A percentile compares a stretch with the other conserved stretches of the same genome.
phyloP scores from a whole-genome alignment of 495 filamentous ascomycete species.

The Penicillium parvum region DNA sequence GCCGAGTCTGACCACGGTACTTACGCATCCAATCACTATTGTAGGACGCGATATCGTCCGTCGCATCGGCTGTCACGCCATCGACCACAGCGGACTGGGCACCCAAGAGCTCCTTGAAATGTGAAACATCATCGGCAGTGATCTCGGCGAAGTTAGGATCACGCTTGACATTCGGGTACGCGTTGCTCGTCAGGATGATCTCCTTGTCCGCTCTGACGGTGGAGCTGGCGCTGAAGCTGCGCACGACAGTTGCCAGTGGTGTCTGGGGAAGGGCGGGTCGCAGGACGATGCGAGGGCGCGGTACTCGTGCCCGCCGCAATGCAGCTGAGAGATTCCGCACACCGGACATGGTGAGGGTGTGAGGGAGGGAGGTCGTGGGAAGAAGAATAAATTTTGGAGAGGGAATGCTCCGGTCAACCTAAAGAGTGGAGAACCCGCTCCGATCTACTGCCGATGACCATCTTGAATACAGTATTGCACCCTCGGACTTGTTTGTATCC shows the following conservation, averaged over 20 bases:
- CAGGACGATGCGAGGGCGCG: slow-evolving; percentile 26
- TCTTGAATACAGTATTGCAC: slow-evolving; percentile 3
- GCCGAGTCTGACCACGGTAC: slow-evolving; percentile 82
- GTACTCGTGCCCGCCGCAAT: slow-evolving; percentile 39
- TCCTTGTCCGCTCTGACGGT: slow-evolving; percentile 33
- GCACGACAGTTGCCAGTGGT: slow-evolving; percentile 20
- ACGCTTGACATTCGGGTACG: slow-evolving; percentile 78
- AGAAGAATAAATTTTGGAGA: slow-evolving; percentile 15
- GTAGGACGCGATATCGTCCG: slow-evolving; percentile 82
- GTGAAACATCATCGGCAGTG: slow-evolving; percentile 69
- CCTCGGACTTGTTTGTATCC: slow-evolving; percentile 12
- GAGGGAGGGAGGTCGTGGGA: slow-evolving; percentile 1
- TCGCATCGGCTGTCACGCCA: slow-evolving; percentile 65
- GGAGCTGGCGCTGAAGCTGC: slow-evolving; percentile 35
- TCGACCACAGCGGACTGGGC: slow-evolving; percentile 76
- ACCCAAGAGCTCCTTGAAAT: slow-evolving; percentile 74
- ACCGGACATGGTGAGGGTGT: slow-evolving; percentile 31
- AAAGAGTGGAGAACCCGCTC: slow-evolving; percentile 24
- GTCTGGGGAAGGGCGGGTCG: slow-evolving; percentile 21
- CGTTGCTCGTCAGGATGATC: slow-evolving; percentile 74
- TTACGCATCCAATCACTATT: slow-evolving; percentile 99
- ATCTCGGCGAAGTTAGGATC: slow-evolving; percentile 66
- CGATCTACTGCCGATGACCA: slow-evolving; percentile 13
- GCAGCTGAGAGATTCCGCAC: slow-evolving; percentile 34
- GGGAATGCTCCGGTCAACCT: slow-evolving; percentile 8